Evolutionary conservation across 352 stramenopile species (phyloP).

Genomic region (Pythium apleroticum): DNA sequence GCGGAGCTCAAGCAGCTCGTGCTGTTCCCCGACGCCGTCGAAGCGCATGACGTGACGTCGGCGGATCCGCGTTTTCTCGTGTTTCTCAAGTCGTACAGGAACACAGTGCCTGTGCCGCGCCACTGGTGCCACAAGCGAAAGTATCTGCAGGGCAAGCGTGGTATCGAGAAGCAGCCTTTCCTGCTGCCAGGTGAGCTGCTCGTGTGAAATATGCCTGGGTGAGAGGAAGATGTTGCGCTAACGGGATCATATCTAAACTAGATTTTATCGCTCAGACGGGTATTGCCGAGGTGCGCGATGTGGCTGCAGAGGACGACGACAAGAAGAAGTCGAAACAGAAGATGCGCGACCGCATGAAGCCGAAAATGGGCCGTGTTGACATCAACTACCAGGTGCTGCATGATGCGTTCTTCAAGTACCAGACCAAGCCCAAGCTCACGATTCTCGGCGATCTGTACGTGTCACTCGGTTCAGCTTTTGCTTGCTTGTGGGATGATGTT

Average conservation of each 20-base stretch:
- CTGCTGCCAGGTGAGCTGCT: slow-evolving; percentile 68
- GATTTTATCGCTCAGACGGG: slow-evolving; percentile 98
- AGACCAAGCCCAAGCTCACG: slow-evolving; percentile 96
- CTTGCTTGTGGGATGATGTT: background rate
- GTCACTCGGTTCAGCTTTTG: slow-evolving; percentile 21
- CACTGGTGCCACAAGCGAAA: slow-evolving; percentile 99
- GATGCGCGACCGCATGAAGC: slow-evolving; percentile 91
- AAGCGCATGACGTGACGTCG: slow-evolving; percentile 96
- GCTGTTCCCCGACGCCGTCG: slow-evolving; percentile 92
- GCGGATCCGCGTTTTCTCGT: slow-evolving; percentile 95
- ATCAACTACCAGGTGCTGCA: slow-evolving; percentile 98
- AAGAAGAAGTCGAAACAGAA: slow-evolving; percentile 92
- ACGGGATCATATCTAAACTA: background rate
- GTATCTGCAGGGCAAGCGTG: slow-evolving; percentile 97
- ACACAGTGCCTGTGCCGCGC: slow-evolving; percentile 95
- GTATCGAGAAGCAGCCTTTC: slow-evolving; percentile 95
- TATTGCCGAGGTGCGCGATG: slow-evolving; percentile 79
- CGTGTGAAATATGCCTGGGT: background rate
- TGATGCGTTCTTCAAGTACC: slow-evolving; percentile 98
- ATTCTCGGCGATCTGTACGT: slow-evolving; percentile 79
- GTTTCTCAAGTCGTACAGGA: slow-evolving; percentile 94
- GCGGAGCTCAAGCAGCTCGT: slow-evolving; percentile 97
- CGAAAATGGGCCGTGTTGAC: slow-evolving; percentile 96
- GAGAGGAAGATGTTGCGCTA: background rate
- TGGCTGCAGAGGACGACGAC: slow-evolving; percentile 82